These are phyloP conservation scores for Naganishia vishniacii DNA, from an alignment of 768 basidiomycete genomes.

Conservation along the genomic window DNA sequence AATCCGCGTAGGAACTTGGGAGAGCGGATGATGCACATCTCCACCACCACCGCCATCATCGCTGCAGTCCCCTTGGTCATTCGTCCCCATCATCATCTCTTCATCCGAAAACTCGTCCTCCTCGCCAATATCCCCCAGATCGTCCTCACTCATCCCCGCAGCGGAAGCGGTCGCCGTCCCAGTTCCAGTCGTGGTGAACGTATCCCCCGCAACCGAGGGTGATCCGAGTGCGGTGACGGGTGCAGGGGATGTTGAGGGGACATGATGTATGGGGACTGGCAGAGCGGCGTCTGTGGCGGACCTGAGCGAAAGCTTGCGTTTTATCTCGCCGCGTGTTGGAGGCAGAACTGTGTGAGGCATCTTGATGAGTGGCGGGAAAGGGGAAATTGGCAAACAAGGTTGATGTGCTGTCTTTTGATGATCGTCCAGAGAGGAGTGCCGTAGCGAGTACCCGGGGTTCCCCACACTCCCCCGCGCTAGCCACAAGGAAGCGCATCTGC, in stretches of 20 bases:
- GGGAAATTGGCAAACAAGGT: neutral
- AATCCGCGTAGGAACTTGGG: neutral
- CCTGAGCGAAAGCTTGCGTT: slow-evolving; percentile 43
- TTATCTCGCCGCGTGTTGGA: slow-evolving; percentile 40
- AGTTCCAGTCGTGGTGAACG: slow-evolving; percentile 28
- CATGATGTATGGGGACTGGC: slow-evolving; percentile 18
- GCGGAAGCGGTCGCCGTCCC: slow-evolving; percentile 29
- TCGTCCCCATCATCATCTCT: neutral
- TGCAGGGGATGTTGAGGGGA: neutral
- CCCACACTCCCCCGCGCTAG: no score
- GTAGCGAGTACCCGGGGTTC: no score
- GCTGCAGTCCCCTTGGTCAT: neutral
- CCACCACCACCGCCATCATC: slow-evolving; percentile 20
- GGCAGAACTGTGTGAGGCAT: slow-evolving; percentile 32
- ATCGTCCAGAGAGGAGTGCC: no score
- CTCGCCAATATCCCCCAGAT: slow-evolving; percentile 22
- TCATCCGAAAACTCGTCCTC: slow-evolving; percentile 25
- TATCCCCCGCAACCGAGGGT: slow-evolving; percentile 23
- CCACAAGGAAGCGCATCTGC: no score
- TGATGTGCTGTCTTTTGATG: no score
- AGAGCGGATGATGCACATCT: neutral
- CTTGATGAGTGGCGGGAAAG: neutral
- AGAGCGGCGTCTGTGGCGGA: slow-evolving; percentile 25
- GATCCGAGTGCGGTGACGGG: neutral
- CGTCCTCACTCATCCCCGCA: slow-evolving; percentile 35